Base-by-base conservation (phyloP, 2,329 filamentous ascomycete genomes). In the Triangularia setosa region DNA sequence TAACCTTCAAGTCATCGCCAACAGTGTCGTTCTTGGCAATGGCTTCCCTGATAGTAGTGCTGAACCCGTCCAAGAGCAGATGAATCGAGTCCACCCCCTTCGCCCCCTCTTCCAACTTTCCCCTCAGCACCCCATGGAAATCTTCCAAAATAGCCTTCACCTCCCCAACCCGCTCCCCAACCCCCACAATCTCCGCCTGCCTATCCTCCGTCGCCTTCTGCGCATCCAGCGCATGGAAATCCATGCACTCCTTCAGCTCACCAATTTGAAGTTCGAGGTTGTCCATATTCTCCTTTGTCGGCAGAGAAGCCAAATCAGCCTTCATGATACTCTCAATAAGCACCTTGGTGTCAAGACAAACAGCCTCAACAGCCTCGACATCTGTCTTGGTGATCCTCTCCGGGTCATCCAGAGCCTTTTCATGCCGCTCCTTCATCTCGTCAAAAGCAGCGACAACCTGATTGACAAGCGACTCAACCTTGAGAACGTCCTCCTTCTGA, bases 291-390 rank as follows among this genome's bases (percentile, higher is more conserved):
- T 91, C 87, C 74, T 93, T 96, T 4, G 87, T 87, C 1, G 92
- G 87, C 3, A 96, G 77, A 0, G 84, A 81, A 1, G 89, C 88
- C 5, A 91, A 80, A 71, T 95, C 89, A 0, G 90, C 87, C 61
- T 90, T 82, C 33, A 87, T 82, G 72, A 95, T 84, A 62, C 90
- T 87, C 54, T 93, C 90, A 8, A 97, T 81, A 27, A 89, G 86
- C 4, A 84, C 81, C 78, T 96, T 97, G 76, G 96, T 88, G 68
- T 97, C 93, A n/a, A 91, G 85, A 30, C 93, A 91, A 52, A 94
- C 84, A 0, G 91, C 84, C 68, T 92, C 91, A 7, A 98, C 85
- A 1, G 91, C 86, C 68, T 95, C 91, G 3, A 97, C 81, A 70
- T 97, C 92, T 0, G 87, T 86, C 78, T 96, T 97, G 58, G 88